These are phyloP conservation scores for carrot (Daucus carota) DNA, from an alignment of 129 eudicot species.

Conservation along the genomic window DNA sequence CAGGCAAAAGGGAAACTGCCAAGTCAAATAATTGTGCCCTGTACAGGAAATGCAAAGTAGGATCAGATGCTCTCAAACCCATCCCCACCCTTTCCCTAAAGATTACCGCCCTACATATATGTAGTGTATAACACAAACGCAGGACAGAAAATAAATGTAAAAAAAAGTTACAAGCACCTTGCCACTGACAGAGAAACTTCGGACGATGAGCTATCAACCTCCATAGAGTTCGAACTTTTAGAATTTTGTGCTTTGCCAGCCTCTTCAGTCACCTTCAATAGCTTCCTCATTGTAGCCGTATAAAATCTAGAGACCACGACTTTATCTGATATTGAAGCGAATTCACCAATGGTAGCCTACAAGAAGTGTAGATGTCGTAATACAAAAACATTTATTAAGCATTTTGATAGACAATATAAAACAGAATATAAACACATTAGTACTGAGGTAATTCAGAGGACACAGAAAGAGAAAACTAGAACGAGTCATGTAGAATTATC, in stretches of 20 bases:
- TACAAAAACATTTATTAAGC: too few species aligned
- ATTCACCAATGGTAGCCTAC: slow-evolving; percentile 62
- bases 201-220: slow-evolving; percentile 48
- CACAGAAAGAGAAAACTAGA: background rate
- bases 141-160: background rate
- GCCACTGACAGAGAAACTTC: slow-evolving; percentile 40
- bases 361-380: slow-evolving; percentile 11
- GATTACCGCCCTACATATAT: background rate
- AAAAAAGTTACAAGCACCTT: slow-evolving; percentile 33
- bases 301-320: slow-evolving; percentile 46
- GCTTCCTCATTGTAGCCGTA: slow-evolving; percentile 53
- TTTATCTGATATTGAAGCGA: slow-evolving; percentile 73
- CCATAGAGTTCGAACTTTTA: slow-evolving; percentile 46
- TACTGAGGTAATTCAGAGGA: background rate
- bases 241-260: slow-evolving; percentile 33
- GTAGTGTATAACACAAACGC: background rate
- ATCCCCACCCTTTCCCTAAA: background rate
- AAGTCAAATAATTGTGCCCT: slow-evolving; percentile 76
- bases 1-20: slow-evolving; percentile 83
- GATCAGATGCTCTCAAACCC: background rate
- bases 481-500: background rate
- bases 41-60: slow-evolving; percentile 13
- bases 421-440: background rate
- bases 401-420: background rate
- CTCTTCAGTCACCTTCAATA: slow-evolving; percentile 57